Evolutionary conservation across 2,329 filamentous ascomycete species (phyloP), one percentile per base, ranked within the genome.

Genomic region (Saccharata proteae): DNA sequence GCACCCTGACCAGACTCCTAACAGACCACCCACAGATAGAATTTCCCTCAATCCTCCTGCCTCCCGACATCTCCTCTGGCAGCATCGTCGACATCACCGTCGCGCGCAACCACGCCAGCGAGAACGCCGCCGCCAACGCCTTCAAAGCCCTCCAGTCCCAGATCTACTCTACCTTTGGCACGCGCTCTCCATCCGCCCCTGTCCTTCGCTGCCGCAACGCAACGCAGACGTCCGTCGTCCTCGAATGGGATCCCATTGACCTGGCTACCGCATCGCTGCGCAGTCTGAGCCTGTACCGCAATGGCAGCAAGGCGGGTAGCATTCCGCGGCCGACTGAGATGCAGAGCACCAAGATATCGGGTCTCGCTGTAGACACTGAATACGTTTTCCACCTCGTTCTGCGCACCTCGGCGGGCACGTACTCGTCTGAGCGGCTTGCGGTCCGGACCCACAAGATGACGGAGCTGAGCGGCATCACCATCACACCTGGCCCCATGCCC

Each of bases 401-500:
- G 51, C 74, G 83, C 48, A 98, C 90, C 5, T 86, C 76, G 34
- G 90, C 90, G 4, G 90, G 90, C 37, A 93, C 82, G 22, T 86
- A 77, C 48, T 71, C 71, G 38, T 90, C 80, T 52, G 82, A 93
- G 42, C 83, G 80, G 54, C 67, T 98, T 31, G 71, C 71, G 4
- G 85, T 93, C 36, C 76, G 80, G 49, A 98, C 90, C 26, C 90
- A 98, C 64, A 93, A 94, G 65, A 94, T 98, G 86, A 96, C 88
- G 22, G 86, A 98, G 55, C 67, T 98, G 30, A 86, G 80, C 43
- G 90, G 90, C 36, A 86, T 98, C 55, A 96, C 88, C 15, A 81
- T 98, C 45, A 93, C 88, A 3, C 79, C 85, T 1, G 90, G 90
- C 30, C 71, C 93, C 44, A 69, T 98, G 57, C 81, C 86, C 2